A percentile compares a stretch with the other conserved stretches of the same genome.
Evolutionary conservation across 169 alveolate genomes (phyloP).

Genomic region (Eimeria necatrix): DNA sequence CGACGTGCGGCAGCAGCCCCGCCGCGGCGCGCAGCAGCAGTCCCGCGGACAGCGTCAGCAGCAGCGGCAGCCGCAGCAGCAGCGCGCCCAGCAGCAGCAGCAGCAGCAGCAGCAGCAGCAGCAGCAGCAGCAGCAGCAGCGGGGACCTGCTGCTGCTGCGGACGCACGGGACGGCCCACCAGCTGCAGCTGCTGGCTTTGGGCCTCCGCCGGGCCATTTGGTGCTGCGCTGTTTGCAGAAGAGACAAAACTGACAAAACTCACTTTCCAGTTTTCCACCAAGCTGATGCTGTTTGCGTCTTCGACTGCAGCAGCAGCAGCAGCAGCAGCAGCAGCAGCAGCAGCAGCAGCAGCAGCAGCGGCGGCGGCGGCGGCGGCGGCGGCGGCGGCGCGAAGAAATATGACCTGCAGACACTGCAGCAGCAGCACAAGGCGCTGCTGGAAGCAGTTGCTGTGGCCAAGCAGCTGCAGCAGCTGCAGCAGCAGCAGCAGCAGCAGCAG

Average conservation of each 20-base stretch:
- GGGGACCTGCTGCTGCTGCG: conserved; percentile 65
- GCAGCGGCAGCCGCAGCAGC: neutral
- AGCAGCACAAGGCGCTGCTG: conserved; percentile 57
- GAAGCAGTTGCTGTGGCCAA: conserved; percentile 73
- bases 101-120: neutral
- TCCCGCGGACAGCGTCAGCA: neutral
- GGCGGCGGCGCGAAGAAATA: neutral
- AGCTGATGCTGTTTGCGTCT: neutral
- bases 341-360: neutral
- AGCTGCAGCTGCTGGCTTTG: conserved; percentile 85
- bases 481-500: too few species aligned
- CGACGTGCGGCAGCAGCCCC: neutral
- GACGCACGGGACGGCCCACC: conserved; percentile 91
- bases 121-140: neutral
- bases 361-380: neutral
- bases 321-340: neutral
- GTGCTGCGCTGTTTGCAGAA: conserved; percentile 90
- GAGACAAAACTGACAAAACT: conserved; percentile 91
- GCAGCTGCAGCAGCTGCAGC: too few species aligned
- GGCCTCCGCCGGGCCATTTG: conserved; percentile 82
- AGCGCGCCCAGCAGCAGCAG: neutral
- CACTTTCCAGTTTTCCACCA: conserved; percentile 94
- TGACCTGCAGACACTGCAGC: conserved; percentile 39
- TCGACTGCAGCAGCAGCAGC: neutral
- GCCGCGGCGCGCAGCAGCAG: neutral